These are phyloP conservation scores for Fusarium musae DNA, from an alignment of 2,329 filamentous ascomycete species.

Conservation along the genomic window DNA sequence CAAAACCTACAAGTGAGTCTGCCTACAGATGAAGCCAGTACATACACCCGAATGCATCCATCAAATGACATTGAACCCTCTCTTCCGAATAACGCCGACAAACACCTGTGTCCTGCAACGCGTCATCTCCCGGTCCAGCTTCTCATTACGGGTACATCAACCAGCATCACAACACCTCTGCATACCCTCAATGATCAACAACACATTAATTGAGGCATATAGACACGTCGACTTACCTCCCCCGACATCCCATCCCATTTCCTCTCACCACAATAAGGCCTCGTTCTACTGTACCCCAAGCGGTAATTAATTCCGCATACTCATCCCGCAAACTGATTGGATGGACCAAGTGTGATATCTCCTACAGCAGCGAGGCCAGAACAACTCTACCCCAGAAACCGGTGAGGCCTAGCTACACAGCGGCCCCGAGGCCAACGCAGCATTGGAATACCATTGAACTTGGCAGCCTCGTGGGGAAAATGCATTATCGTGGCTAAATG, in stretches of 20 bases:
- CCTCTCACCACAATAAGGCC: slow-evolving; percentile 11
- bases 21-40: background rate
- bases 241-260: background rate
- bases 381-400: slow-evolving; percentile 14
- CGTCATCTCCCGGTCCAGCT: background rate
- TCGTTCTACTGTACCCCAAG: background rate
- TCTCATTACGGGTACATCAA: background rate
- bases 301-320: slow-evolving; percentile 1
- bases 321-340: slow-evolving; percentile 10
- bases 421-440: background rate
- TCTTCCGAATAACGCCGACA: background rate
- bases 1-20: background rate
- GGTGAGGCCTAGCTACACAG: slow-evolving; percentile 19
- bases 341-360: slow-evolving; percentile 28
- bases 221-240: slow-evolving; percentile 5
- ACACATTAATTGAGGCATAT: slow-evolving; percentile 12
- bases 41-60: background rate
- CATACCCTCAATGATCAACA: background rate
- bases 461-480: slow-evolving; percentile 23
- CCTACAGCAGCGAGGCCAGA: slow-evolving; percentile 18
- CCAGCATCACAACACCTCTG: background rate
- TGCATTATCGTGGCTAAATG: slow-evolving; percentile 28
- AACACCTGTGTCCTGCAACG: background rate
- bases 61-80: background rate
- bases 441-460: background rate